phyloP scores from a whole-genome alignment of 2,329 filamentous ascomycete species.

The Stagonosporopsis tanaceti region DNA sequence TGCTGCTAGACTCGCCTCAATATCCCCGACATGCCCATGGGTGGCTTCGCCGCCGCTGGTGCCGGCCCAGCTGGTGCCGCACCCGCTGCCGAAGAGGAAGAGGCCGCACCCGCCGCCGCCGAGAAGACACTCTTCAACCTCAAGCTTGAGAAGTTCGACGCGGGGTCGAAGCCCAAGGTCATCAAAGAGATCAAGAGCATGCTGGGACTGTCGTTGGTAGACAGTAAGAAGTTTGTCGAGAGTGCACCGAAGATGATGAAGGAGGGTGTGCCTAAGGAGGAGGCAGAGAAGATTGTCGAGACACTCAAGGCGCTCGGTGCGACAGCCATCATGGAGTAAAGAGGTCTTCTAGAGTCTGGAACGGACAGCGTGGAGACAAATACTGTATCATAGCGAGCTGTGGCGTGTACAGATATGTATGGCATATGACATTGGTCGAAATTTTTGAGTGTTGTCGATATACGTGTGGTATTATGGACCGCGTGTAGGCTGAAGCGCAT shows the following conservation, averaged over 20 bases:
- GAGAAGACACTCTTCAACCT: conserved; percentile 98
- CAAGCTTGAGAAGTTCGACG: conserved; percentile 90
- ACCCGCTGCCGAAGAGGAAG: conserved; percentile 76
- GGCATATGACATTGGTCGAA: conserved; percentile 27
- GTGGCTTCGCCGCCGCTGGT: conserved; percentile 80
- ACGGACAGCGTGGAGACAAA: conserved; percentile 1
- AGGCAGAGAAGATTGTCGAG: conserved; percentile 97
- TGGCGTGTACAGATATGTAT: conserved; percentile 51
- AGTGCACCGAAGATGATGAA: conserved; percentile 98
- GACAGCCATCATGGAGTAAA: conserved; percentile 88
- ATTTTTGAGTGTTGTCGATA: conserved; percentile 43
- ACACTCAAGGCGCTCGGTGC: conserved; percentile 92
- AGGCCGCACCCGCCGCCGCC: conserved; percentile 85
- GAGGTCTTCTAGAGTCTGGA: not conserved
- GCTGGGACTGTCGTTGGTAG: conserved; percentile 93
- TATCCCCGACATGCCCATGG: conserved; percentile 96
- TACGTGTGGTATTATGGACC: conserved; percentile 30
- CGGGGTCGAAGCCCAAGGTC: conserved; percentile 92
- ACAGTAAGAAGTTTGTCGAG: conserved; percentile 99
- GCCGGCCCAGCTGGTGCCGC: conserved; percentile 65
- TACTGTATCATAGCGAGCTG: conserved; percentile 47
- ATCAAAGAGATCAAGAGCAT: conserved; percentile 99
- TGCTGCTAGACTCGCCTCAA: conserved; percentile 80
- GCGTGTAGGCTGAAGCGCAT: conserved; percentile 16
- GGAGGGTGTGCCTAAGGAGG: conserved; percentile 98